phyloP scores from a whole-genome alignment of 2,329 filamentous ascomycete species.

The Orbilia blumenaviensis region DNA sequence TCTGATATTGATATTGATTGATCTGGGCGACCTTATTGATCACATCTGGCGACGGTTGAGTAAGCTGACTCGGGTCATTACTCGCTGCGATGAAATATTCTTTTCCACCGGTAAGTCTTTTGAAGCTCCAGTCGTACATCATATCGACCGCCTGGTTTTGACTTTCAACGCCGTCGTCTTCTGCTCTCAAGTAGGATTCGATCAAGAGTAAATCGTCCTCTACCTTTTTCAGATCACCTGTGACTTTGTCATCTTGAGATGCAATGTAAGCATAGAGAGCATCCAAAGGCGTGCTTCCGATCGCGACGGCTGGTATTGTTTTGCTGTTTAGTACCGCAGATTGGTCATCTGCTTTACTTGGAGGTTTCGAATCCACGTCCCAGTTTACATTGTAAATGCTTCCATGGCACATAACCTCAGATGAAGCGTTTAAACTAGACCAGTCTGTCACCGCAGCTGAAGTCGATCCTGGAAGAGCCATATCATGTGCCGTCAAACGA shows the following conservation, averaged over 20 bases:
- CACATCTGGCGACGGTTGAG: background rate
- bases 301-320: conserved; percentile 56
- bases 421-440: conserved; percentile 1
- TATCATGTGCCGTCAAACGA: too few species aligned
- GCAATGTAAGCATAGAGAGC: conserved; percentile 60
- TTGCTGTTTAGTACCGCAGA: conserved; percentile 19
- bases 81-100: background rate
- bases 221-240: conserved; percentile 50
- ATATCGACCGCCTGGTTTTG: conserved; percentile 59
- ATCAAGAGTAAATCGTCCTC: conserved; percentile 58
- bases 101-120: conserved; percentile 56
- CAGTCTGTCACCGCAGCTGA: background rate
- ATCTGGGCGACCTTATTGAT: background rate
- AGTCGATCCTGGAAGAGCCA: conserved; percentile 41
- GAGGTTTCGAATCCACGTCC: conserved; percentile 58
- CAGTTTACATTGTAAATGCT: conserved; percentile 62
- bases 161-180: conserved; percentile 60
- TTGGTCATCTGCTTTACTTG: conserved; percentile 59
- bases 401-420: conserved; percentile 59
- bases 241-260: conserved; percentile 43
- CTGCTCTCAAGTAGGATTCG: conserved; percentile 57
- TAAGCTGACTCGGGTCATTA: conserved; percentile 34
- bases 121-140: conserved; percentile 59
- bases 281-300: conserved; percentile 62
- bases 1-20: background rate